phyloP scores from a whole-genome alignment of 2,329 filamentous ascomycete species.

The Xylariaceae sp. region DNA sequence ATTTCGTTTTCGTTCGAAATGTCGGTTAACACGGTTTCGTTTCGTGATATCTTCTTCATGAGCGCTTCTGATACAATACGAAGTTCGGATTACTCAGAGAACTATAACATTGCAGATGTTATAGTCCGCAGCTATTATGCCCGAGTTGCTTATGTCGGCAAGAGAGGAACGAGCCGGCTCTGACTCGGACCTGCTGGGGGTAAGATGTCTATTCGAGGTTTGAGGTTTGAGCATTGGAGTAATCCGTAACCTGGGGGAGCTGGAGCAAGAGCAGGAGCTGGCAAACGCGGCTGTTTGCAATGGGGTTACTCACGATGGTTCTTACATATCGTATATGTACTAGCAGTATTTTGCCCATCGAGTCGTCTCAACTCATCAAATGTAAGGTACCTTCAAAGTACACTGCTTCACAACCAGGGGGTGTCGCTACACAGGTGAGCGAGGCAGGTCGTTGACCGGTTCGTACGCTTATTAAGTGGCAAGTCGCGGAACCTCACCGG shows the following conservation, averaged over 20 bases:
- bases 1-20: background rate
- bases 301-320: background rate
- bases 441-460: no score
- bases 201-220: background rate
- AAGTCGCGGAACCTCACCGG: no score
- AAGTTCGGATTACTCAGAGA: no score
- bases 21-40: no score
- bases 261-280: background rate
- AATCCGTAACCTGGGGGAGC: background rate
- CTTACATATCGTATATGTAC: background rate
- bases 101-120: no score
- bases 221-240: background rate
- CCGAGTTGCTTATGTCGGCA: no score
- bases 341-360: background rate
- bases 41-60: background rate
- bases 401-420: background rate
- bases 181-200: no score
- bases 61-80: background rate
- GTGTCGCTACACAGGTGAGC: background rate
- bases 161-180: no score
- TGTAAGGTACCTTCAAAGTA: background rate
- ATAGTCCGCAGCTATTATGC: no score
- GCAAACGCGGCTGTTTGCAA: background rate
- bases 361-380: background rate
- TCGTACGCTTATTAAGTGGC: no score